Evolutionary conservation across 345 rosid species (phyloP).

Genomic region (Heritiera fomes): DNA sequence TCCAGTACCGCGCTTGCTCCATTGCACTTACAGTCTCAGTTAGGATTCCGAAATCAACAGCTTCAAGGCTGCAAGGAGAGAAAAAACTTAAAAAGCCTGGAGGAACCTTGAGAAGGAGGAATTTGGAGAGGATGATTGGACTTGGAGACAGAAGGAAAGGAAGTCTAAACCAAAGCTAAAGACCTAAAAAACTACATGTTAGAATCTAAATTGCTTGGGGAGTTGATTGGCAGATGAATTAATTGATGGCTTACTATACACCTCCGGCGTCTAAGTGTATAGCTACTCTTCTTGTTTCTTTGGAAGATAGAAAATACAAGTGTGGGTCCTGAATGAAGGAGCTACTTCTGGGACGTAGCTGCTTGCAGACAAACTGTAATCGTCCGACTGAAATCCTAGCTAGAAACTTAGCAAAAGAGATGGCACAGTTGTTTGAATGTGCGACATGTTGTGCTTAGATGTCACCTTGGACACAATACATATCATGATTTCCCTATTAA

Average conservation of each 20-base stretch:
- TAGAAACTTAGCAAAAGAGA: constrained; percentile 21
- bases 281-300: constrained; percentile 30
- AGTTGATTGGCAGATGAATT: constrained; percentile 38
- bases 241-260: constrained; percentile 44
- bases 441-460: constrained; percentile 17
- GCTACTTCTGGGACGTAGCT: constrained; percentile 16
- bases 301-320: constrained; percentile 15
- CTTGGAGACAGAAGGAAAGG: not conserved
- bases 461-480: not conserved
- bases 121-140: constrained; percentile 11
- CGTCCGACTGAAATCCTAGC: constrained; percentile 35
- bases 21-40: constrained; percentile 6
- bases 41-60: not conserved
- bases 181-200: constrained; percentile 16
- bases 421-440: constrained; percentile 20
- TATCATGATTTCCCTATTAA: too few species aligned
- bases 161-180: not conserved
- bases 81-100: not conserved
- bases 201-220: constrained; percentile 19
- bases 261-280: constrained; percentile 29
- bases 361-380: constrained; percentile 31
- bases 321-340: constrained; percentile 31
- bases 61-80: not conserved
- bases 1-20: constrained; percentile 51
- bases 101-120: not conserved